Conservation (phyloP, 495 filamentous ascomycete species). For the Penicillium desertorum region DNA sequence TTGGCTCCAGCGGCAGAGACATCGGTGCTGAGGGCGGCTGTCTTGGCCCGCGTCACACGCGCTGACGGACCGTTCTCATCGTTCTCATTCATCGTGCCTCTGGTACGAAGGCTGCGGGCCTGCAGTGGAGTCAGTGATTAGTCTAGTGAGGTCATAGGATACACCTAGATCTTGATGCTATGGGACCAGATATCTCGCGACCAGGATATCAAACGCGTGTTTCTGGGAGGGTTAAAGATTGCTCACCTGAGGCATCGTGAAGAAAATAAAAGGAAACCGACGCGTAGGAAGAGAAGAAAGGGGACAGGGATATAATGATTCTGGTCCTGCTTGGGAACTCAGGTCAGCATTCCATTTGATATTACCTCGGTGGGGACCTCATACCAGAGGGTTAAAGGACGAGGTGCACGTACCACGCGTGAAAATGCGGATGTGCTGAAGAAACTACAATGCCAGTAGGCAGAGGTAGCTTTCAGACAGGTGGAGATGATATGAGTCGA, state of each 20-base stretch:
- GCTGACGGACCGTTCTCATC: slow-evolving; percentile 81
- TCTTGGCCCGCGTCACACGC: slow-evolving; percentile 90
- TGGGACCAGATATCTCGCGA: slow-evolving; percentile 6
- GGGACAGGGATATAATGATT: slow-evolving; percentile 35
- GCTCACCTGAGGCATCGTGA: slow-evolving; percentile 49
- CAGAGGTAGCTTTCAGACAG: slow-evolving; percentile 20
- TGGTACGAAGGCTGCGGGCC: slow-evolving; percentile 58
- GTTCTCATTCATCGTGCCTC: slow-evolving; percentile 83
- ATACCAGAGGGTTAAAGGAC: slow-evolving; percentile 37
- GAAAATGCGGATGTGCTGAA: slow-evolving; percentile 36
- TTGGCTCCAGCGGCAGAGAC: slow-evolving; percentile 60
- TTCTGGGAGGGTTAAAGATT: slow-evolving; percentile 15
- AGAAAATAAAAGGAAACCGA: slow-evolving; percentile 26
- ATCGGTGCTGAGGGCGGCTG: slow-evolving; percentile 64
- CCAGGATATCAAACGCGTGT: slow-evolving; percentile 20
- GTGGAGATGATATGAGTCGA: slow-evolving; percentile 27
- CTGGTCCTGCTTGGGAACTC: slow-evolving; percentile 25
- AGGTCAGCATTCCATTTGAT: slow-evolving; percentile 45
- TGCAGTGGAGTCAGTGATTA: slow-evolving; percentile 29
- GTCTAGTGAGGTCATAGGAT: slow-evolving; percentile 2
- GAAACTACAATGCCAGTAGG: slow-evolving; percentile 32
- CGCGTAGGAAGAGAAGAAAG: slow-evolving; percentile 31
- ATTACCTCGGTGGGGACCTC: slow-evolving; percentile 40
- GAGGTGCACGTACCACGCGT: slow-evolving; percentile 47
- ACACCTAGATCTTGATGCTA: neutral